Conservation (phyloP, 805 yeast genomes). For the Kazachstania africana region DNA sequence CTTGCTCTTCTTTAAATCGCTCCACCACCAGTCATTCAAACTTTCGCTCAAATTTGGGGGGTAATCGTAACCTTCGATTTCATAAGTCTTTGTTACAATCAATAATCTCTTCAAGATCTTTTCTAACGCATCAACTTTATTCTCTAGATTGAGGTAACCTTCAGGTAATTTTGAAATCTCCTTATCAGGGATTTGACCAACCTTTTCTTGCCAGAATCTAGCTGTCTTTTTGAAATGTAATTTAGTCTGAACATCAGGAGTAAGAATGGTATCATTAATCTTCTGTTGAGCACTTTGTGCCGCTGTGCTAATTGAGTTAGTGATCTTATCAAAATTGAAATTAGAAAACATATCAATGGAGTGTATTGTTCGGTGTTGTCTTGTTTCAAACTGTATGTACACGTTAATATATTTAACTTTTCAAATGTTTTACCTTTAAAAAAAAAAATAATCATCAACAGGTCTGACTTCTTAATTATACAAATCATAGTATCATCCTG, state of each 20-base stretch:
- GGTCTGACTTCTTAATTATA: too few species aligned
- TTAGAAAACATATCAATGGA: constrained; percentile 7
- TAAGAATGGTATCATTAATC: constrained; percentile 17
- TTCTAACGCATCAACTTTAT: constrained; percentile 52
- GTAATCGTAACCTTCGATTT: constrained; percentile 66
- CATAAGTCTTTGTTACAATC: constrained; percentile 50
- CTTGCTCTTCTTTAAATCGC: constrained; percentile 3
- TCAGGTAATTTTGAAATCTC: constrained; percentile 64
- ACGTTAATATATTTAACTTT: too few species aligned
- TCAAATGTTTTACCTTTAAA: too few species aligned
- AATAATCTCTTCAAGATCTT: constrained; percentile 43
- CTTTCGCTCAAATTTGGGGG: constrained; percentile 72
- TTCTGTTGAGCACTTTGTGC: constrained; percentile 25
- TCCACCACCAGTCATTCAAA: constrained; percentile 40
- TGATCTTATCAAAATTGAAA: constrained; percentile 21
- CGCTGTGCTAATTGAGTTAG: constrained; percentile 20
- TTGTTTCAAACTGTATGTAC: too few species aligned
- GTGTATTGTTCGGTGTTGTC: neutral
- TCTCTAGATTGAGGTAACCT: constrained; percentile 58
- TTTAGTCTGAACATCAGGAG: constrained; percentile 22
- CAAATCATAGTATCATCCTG: too few species aligned
- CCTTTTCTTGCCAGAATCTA: constrained; percentile 40
- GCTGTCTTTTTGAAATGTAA: constrained; percentile 20
- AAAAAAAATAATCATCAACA: too few species aligned
- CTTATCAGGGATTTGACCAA: constrained; percentile 42